phyloP scores from a whole-genome alignment of 495 filamentous ascomycete genomes.

The Podospora tetraspora region DNA sequence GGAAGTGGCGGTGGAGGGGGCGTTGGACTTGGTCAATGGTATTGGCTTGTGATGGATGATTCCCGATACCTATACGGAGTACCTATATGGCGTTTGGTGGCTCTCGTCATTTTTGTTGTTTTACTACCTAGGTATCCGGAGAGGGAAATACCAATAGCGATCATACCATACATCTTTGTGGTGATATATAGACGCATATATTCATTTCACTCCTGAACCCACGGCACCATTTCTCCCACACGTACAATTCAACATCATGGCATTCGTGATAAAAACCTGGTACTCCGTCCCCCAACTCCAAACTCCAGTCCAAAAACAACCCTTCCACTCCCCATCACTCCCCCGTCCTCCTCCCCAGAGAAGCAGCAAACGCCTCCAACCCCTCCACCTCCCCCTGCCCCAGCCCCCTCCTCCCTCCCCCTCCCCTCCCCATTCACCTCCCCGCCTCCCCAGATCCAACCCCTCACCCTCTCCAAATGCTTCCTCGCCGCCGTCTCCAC shows the following conservation, averaged over 20 bases:
- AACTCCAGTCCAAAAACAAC: background rate
- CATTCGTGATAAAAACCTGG: background rate
- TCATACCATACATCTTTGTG: background rate
- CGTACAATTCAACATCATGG: background rate
- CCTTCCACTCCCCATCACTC: background rate
- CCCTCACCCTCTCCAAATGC: conserved; percentile 51
- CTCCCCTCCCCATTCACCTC: conserved; percentile 56
- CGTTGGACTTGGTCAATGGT: conserved; percentile 58
- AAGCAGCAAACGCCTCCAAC: conserved; percentile 43
- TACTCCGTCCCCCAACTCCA: background rate
- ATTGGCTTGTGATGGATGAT: conserved; percentile 28
- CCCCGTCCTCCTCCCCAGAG: conserved; percentile 24
- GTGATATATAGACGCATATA: background rate
- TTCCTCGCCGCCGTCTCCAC: conserved; percentile 62
- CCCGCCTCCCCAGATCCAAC: conserved; percentile 50
- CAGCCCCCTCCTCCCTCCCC: conserved; percentile 31
- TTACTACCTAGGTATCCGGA: background rate
- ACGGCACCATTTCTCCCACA: background rate
- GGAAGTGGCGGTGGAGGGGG: conserved; percentile 65
- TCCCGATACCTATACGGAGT: background rate
- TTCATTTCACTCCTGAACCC: background rate
- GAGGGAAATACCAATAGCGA: background rate
- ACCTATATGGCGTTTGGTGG: background rate
- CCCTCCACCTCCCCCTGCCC: conserved; percentile 48
- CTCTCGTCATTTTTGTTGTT: background rate